These are phyloP conservation scores for Tephrocybe sp. DNA, from an alignment of 768 basidiomycete species.

Conservation along the genomic window DNA sequence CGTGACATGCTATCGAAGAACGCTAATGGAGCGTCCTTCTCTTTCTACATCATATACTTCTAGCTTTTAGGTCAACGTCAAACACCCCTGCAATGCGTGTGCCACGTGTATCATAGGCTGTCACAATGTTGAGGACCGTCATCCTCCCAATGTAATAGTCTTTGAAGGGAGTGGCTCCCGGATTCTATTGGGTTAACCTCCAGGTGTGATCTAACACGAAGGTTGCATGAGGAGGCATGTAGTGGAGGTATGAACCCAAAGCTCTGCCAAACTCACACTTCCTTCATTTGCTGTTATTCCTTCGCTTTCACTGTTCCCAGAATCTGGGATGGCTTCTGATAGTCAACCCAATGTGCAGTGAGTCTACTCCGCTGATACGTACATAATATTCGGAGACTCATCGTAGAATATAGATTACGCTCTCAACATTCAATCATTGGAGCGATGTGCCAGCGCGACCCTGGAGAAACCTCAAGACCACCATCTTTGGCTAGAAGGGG, in stretches of 20 bases:
- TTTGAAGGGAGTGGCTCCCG: neutral
- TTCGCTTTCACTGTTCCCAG: neutral
- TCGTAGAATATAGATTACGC: slow-evolving; percentile 4
- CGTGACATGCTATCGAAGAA: no score
- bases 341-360: neutral
- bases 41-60: neutral
- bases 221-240: slow-evolving; percentile 14
- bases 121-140: neutral
- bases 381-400: neutral
- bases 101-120: slow-evolving; percentile 15
- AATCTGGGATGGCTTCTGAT: neutral
- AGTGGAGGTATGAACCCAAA: slow-evolving; percentile 1
- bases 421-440: slow-evolving; percentile 5
- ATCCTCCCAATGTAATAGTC: neutral
- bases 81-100: slow-evolving; percentile 5
- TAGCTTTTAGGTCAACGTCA: neutral
- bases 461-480: neutral
- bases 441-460: no score
- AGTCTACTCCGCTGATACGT: neutral
- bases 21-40: no score
- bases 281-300: neutral
- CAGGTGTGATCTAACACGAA: slow-evolving; percentile 10
- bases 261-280: neutral
- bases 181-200: neutral
- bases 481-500: neutral